These are phyloP conservation scores for Hanseniaspora sp. DNA, from an alignment of 1,139 yeast genomes.

Conservation along the genomic window DNA sequence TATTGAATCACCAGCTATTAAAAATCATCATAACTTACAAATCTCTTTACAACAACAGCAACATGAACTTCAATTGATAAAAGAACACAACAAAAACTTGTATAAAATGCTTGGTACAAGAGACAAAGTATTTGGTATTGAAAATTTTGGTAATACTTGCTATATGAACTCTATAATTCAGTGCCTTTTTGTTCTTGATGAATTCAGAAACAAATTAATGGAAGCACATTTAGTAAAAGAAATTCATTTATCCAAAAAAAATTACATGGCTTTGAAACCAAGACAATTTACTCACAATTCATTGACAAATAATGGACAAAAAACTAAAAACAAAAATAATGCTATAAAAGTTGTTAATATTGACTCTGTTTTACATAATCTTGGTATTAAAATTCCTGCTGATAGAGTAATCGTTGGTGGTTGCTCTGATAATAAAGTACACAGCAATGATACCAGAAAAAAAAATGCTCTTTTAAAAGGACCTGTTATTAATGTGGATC, in stretches of 20 bases:
- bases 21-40: not conserved
- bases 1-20: not conserved
- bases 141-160: constrained; percentile 90
- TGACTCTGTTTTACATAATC: constrained; percentile 25
- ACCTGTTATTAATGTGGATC: constrained; percentile 73
- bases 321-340: constrained; percentile 11
- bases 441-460: constrained; percentile 66
- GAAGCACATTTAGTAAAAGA: constrained; percentile 34
- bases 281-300: constrained; percentile 35
- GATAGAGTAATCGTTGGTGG: constrained; percentile 39
- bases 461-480: constrained; percentile 70
- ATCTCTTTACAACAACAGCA: constrained; percentile 10
- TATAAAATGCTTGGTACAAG: not conserved
- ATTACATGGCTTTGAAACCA: constrained; percentile 36
- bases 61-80: constrained; percentile 1
- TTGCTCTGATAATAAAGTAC: constrained; percentile 38
- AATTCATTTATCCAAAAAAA: constrained; percentile 29
- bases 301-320: constrained; percentile 19
- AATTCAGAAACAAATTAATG: constrained; percentile 52
- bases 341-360: constrained; percentile 11
- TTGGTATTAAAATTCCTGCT: constrained; percentile 36
- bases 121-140: constrained; percentile 78
- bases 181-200: constrained; percentile 65
- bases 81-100: constrained; percentile 1
- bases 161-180: constrained; percentile 89